phyloP scores from a whole-genome alignment of 441 rosid genomes.

The Capsella rubella region DNA sequence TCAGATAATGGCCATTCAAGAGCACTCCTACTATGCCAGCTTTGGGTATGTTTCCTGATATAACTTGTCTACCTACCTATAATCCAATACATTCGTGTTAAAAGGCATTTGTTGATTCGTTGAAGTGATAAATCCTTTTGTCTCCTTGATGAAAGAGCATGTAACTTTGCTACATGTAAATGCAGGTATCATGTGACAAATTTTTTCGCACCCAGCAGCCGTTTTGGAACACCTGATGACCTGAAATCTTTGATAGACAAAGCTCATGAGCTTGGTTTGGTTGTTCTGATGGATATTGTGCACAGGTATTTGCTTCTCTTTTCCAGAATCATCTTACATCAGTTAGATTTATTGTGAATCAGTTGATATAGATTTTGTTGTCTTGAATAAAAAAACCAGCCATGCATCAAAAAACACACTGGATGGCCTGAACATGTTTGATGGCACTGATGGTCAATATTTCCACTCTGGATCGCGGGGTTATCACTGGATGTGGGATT shows the following conservation, averaged over 20 bases:
- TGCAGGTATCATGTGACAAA: constrained; percentile 97
- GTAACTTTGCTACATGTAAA: constrained; percentile 44
- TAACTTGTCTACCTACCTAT: constrained; percentile 17
- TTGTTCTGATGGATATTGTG: constrained; percentile 98
- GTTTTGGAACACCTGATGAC: constrained; percentile 98
- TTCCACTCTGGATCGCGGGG: constrained; percentile 93
- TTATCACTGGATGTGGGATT: constrained; percentile 99
- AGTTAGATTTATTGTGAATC: constrained; percentile 5
- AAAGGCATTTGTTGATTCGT: constrained; percentile 27
- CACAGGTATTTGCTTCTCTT: constrained; percentile 68
- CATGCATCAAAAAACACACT: constrained; percentile 91
- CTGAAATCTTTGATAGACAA: constrained; percentile 91
- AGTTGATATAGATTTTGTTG: constrained; percentile 18
- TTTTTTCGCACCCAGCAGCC: constrained; percentile 96
- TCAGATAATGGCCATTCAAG: constrained; percentile 99
- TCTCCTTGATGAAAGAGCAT: constrained; percentile 37
- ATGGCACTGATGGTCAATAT: constrained; percentile 95
- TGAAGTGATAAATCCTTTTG: constrained; percentile 16
- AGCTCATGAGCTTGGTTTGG: constrained; percentile 95
- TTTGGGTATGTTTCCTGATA: constrained; percentile 72
- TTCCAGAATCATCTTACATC: constrained; percentile 19
- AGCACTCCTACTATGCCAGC: constrained; percentile 97
- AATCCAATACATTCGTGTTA: constrained; percentile 12
- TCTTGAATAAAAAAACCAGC: constrained; percentile 51
- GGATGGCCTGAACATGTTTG: constrained; percentile 98